Conservation (phyloP, 2,329 filamentous ascomycete genomes). For the Colletotrichum theobromicola region DNA sequence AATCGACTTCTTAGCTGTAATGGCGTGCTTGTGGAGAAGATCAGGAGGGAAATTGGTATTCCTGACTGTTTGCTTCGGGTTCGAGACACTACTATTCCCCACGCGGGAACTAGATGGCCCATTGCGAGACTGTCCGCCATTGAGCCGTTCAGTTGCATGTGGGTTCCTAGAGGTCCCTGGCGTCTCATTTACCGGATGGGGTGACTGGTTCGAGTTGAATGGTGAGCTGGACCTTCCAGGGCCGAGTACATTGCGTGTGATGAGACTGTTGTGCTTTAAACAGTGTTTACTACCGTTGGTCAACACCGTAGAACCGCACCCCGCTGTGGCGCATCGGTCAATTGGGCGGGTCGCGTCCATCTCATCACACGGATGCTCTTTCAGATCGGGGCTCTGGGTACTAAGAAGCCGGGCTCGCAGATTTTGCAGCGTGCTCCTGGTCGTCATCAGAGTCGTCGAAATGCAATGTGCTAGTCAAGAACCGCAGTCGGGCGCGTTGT, state of each 20-base stretch:
- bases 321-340: neutral
- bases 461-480: neutral
- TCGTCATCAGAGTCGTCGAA: neutral
- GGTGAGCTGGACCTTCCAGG: neutral
- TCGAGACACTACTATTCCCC: neutral
- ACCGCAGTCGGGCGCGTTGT: neutral
- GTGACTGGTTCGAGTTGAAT: neutral
- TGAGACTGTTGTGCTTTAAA: neutral
- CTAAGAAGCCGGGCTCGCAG: neutral
- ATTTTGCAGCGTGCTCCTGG: neutral
- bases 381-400: neutral
- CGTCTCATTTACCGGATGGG: neutral
- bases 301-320: neutral
- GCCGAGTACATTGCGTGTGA: neutral
- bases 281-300: neutral
- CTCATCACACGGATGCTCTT: neutral
- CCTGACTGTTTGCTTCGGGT: neutral
- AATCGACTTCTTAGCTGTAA: slow-evolving; percentile 5
- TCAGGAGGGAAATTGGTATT: slow-evolving; percentile 1
- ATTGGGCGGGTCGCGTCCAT: neutral
- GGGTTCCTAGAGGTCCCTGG: neutral
- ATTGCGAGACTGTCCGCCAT: neutral
- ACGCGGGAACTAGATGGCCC: neutral
- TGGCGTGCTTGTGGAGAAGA: neutral
- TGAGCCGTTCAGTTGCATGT: neutral